Base-by-base conservation (phyloP, 345 rosid genomes). In the Heritiera fomes region DNA sequence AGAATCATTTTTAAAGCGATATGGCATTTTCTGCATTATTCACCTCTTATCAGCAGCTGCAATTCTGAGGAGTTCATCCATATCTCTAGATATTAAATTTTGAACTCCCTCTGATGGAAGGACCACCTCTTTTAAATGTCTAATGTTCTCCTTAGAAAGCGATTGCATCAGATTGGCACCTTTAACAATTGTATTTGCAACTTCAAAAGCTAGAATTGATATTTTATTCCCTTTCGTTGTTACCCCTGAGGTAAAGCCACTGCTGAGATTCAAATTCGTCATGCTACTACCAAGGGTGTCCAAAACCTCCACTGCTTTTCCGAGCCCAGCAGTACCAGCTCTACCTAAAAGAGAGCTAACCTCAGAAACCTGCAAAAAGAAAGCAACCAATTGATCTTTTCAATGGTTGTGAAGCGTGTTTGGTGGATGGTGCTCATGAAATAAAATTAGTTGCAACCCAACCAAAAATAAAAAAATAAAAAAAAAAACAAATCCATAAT, bases 31-130 rank as follows among this genome's bases (percentile, higher is more conserved):
- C 64, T 38, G 12, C 64, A 73, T 55, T 38, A 56, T 74, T 70
- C 53, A 94, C 99, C 98, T 94, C 85, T 96, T 96, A 87, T 96
- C 99, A 58, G 92, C 84, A 43, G 98, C 99, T 76, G 94, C 97
- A 65, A 90, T 87, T 70, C 91, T 87, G 83, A 90, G 78, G 30
- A 96, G 87, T 76, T 90, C 93, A 80, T 91, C 93, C 91, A 88
- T 91, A 77, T 94, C 99, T 82, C 88, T 90, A 10, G 97, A 92
- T 72, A 96, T 85, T 70, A 96, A 62, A 76, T 88, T 96, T 73
- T 94, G 96, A 17, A 96, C 98, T 65, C 97, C 98, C 83, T 88
- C 90, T 15, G 99, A 96, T 32, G 87, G 94, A 74, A 96, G 93
- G 83, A 96, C 99, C 14, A 59, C 93, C 70, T 94, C 97, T 88